Percentiles rank a stretch among this genome's conserved stretches.
These are phyloP conservation scores for Neurospora crassa DNA, from an alignment of 2,329 filamentous ascomycete species.

Conservation along the genomic window DNA sequence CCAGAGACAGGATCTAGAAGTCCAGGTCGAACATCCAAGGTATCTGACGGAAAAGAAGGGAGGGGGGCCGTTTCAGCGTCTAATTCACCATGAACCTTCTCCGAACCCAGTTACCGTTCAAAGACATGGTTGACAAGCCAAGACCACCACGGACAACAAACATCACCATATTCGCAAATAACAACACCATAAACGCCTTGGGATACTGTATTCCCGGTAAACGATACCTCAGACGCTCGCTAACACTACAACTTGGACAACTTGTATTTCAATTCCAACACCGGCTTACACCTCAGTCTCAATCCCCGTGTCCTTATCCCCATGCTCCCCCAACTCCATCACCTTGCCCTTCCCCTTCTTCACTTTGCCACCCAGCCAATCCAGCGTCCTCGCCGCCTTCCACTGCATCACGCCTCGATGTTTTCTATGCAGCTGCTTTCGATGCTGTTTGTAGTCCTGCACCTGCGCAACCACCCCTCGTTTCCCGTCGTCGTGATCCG, in stretches of 20 bases:
- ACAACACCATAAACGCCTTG: neutral
- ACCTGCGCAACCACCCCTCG: conserved; percentile 40
- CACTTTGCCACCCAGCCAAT: conserved; percentile 41
- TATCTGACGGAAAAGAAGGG: neutral
- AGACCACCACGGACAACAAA: neutral
- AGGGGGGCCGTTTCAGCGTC: neutral
- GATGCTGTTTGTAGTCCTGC: conserved; percentile 50
- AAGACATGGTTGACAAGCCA: neutral
- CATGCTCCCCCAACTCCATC: conserved; percentile 47
- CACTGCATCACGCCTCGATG: conserved; percentile 69
- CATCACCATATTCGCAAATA: too few relatives aligned
- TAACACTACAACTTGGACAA: neutral
- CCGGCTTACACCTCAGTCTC: conserved; percentile 46
- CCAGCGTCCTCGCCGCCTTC: conserved; percentile 42
- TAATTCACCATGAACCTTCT: neutral
- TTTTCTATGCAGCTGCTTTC: conserved; percentile 51
- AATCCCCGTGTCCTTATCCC: conserved; percentile 47
- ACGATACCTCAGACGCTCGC: too few relatives aligned
- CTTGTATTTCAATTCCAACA: neutral
- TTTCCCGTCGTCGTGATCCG: conserved; percentile 28
- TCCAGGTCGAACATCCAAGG: neutral
- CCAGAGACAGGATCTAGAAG: neutral
- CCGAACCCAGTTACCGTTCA: neutral
- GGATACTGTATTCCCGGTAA: neutral
- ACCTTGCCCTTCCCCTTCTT: conserved; percentile 50